These are phyloP conservation scores for Talaromyces verruculosus DNA, from an alignment of 2,329 filamentous ascomycete genomes.

Conservation along the genomic window DNA sequence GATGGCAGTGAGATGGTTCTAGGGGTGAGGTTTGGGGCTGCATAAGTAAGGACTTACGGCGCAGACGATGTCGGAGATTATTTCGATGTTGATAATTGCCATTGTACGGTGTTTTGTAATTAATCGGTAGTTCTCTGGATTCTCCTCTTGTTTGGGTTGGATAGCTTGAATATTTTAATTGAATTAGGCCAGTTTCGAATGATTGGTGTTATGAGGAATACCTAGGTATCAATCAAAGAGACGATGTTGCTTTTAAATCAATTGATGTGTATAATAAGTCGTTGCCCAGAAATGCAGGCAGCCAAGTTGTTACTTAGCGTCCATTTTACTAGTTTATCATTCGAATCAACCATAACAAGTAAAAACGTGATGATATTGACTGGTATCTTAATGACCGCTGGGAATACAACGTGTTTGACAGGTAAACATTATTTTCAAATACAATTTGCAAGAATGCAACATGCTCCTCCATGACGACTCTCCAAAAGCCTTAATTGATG, in stretches of 20 bases:
- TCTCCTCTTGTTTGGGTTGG: too few relatives aligned
- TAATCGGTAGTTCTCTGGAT: too few relatives aligned
- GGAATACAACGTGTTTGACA: constrained; percentile 8
- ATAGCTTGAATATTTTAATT: too few relatives aligned
- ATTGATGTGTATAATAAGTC: not conserved
- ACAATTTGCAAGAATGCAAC: constrained; percentile 11
- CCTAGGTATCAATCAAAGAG: too few relatives aligned
- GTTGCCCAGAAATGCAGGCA: not conserved
- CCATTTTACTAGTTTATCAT: not conserved
- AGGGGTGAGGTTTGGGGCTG: too few relatives aligned
- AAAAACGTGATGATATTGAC: not conserved
- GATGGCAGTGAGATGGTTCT: too few relatives aligned
- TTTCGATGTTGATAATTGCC: constrained; percentile 25
- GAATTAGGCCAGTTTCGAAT: too few relatives aligned
- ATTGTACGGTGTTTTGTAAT: not conserved
- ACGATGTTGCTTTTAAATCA: too few relatives aligned
- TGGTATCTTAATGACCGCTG: constrained; percentile 17
- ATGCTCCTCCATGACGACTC: not conserved
- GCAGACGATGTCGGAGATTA: constrained; percentile 29
- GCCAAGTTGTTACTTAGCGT: not conserved
- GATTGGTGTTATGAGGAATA: too few relatives aligned
- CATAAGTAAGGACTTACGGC: too few relatives aligned
- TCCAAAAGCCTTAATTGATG: not conserved
- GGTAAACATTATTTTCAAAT: constrained; percentile 14
- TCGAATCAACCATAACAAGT: not conserved